Evolutionary conservation across 1,139 yeast genomes (phyloP).

Genomic region (Geotrichum bryndzae): DNA sequence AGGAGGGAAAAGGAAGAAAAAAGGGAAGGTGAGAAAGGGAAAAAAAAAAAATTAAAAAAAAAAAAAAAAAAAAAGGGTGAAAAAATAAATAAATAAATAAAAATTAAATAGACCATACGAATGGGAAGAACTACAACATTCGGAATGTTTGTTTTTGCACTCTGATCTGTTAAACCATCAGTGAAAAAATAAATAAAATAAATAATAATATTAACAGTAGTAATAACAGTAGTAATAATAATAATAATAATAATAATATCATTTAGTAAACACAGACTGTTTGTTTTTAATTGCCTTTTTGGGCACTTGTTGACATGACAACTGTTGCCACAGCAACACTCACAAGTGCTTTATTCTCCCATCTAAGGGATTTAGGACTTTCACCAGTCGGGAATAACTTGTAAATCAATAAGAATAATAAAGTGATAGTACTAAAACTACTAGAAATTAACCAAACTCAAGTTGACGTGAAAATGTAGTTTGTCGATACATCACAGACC

Average conservation of each 20-base stretch:
- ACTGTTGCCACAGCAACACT: background rate
- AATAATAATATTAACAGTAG: too few relatives aligned
- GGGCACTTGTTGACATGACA: background rate
- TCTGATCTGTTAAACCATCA: background rate
- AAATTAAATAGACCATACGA: too few relatives aligned
- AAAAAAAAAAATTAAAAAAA: background rate
- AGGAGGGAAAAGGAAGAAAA: background rate
- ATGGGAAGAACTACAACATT: background rate
- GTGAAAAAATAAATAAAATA: background rate
- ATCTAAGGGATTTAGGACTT: too few relatives aligned
- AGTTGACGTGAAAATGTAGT: too few relatives aligned
- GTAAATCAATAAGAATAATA: too few relatives aligned
- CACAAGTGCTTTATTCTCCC: background rate
- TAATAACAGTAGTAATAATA: too few relatives aligned
- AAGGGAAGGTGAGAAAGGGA: background rate
- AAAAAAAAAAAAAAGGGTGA: background rate
- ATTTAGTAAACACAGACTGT: background rate
- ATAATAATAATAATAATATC: too few relatives aligned
- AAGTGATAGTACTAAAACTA: too few relatives aligned
- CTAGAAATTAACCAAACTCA: too few relatives aligned
- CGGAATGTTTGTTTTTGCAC: background rate
- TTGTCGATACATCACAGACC: too few relatives aligned
- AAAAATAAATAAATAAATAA: too few relatives aligned
- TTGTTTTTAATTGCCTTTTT: background rate
- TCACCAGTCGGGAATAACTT: too few relatives aligned